Conservation (phyloP, 805 yeast species). For the Brettanomyces anomalus region DNA sequence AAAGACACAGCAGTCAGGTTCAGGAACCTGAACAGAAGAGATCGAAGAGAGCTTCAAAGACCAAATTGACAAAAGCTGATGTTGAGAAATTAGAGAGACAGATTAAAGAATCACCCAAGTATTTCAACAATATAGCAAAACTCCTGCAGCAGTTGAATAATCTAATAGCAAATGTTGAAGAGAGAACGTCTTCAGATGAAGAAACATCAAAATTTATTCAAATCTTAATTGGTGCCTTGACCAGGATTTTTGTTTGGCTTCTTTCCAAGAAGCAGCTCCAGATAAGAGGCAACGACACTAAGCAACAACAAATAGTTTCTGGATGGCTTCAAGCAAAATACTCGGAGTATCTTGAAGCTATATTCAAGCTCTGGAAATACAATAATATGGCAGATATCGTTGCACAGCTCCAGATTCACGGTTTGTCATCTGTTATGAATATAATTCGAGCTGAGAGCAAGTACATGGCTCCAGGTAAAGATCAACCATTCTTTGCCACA, state of each 20-base stretch:
- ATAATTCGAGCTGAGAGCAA: slow-evolving; percentile 47
- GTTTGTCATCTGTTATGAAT: slow-evolving; percentile 46
- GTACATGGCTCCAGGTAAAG: slow-evolving; percentile 38
- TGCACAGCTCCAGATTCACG: slow-evolving; percentile 42
- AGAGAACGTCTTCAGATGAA: slow-evolving; percentile 15
- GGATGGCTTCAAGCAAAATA: slow-evolving; percentile 59
- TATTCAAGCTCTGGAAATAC: slow-evolving; percentile 34
- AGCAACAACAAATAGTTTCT: slow-evolving; percentile 42
- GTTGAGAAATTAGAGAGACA: slow-evolving; percentile 20
- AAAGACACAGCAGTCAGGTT: too few relatives aligned
- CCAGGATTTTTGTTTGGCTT: slow-evolving; percentile 40
- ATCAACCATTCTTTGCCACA: slow-evolving; percentile 58
- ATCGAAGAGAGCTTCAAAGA: neutral
- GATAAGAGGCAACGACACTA: slow-evolving; percentile 22
- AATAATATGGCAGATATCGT: slow-evolving; percentile 22
- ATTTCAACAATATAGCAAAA: slow-evolving; percentile 46
- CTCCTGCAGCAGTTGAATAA: slow-evolving; percentile 33
- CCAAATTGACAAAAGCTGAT: slow-evolving; percentile 11
- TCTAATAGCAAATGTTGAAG: slow-evolving; percentile 12
- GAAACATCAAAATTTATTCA: slow-evolving; percentile 21
- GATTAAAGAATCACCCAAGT: slow-evolving; percentile 34
- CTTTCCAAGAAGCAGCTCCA: slow-evolving; percentile 33
- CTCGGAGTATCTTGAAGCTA: slow-evolving; percentile 37
- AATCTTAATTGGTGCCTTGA: slow-evolving; percentile 32
- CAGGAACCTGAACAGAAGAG: too few relatives aligned